Conservation (phyloP, 257 asterid species). For the Penstemon barbatus region DNA sequence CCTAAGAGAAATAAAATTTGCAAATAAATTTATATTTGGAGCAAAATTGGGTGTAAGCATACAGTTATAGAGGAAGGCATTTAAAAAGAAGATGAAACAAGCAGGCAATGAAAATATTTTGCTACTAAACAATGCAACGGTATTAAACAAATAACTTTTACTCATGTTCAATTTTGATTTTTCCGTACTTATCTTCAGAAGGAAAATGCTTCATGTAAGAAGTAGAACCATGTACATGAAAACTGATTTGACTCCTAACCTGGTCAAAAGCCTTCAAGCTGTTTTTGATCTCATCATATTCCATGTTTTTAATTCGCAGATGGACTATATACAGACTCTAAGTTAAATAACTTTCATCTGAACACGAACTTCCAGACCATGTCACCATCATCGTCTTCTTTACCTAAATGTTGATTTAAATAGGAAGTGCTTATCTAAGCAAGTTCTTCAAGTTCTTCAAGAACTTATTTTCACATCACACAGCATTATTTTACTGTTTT, state of each 20-base stretch:
- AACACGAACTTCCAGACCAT: not conserved
- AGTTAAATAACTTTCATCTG: not conserved
- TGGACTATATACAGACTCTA: conserved; percentile 8
- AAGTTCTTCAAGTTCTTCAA: too few species aligned
- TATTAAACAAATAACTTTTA: not conserved
- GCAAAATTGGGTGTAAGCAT: conserved; percentile 8
- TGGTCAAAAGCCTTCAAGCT: conserved; percentile 5
- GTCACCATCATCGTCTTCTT: not conserved
- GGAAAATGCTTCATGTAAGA: conserved; percentile 9
- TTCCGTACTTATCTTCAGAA: conserved; percentile 9
- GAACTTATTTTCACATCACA: not conserved
- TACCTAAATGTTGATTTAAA: conserved; percentile 9
- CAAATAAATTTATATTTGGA: conserved; percentile 14
- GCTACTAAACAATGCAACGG: not conserved
- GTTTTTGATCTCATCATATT: conserved; percentile 16
- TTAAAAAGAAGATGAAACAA: conserved; percentile 13
- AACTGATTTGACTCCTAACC: not conserved
- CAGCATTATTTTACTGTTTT: not conserved
- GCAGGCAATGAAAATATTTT: not conserved
- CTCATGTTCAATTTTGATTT: not conserved
- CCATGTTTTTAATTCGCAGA: not conserved
- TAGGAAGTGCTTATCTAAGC: not conserved
- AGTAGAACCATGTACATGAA: too few species aligned
- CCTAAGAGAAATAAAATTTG: conserved; percentile 43
- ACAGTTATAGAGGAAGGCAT: conserved; percentile 6